A percentile compares a stretch with the other conserved stretches of the same genome.
Evolutionary conservation across 805 yeast genomes (phyloP).

Genomic region (Candida silvicultrix): DNA sequence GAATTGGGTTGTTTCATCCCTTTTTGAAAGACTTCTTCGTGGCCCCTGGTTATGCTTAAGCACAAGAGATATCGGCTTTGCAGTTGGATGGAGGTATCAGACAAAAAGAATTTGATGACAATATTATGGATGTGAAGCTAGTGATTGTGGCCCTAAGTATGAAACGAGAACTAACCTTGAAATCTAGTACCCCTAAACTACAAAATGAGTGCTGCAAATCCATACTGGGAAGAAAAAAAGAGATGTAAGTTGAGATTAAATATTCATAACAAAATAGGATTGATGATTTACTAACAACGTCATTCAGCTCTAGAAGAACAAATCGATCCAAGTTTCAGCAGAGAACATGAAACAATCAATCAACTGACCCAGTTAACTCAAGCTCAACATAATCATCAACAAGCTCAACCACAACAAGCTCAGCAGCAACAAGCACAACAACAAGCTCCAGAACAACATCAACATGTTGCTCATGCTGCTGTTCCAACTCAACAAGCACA

Average conservation of each 20-base stretch:
- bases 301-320: constrained; percentile 18
- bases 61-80: no score
- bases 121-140: no score
- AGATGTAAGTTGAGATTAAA: constrained; percentile 5
- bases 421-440: constrained; percentile 6
- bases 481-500: constrained; percentile 3
- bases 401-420: constrained; percentile 2
- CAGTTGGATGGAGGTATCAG: no score
- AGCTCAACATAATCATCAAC: not conserved
- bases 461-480: constrained; percentile 3
- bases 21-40: no score
- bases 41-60: no score
- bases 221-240: constrained; percentile 15
- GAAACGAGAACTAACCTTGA: no score
- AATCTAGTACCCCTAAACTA: no score
- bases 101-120: no score
- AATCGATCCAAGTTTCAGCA: constrained; percentile 25
- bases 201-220: constrained; percentile 1
- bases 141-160: no score
- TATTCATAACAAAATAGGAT: not conserved
- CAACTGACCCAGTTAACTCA: constrained; percentile 10
- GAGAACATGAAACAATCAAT: constrained; percentile 12
- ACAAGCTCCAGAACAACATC: constrained; percentile 4
- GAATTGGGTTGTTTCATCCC: no score
- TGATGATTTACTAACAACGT: not conserved